Base-by-base conservation (phyloP, 2,329 filamentous ascomycete genomes). In the Penicillium vulpinum region DNA sequence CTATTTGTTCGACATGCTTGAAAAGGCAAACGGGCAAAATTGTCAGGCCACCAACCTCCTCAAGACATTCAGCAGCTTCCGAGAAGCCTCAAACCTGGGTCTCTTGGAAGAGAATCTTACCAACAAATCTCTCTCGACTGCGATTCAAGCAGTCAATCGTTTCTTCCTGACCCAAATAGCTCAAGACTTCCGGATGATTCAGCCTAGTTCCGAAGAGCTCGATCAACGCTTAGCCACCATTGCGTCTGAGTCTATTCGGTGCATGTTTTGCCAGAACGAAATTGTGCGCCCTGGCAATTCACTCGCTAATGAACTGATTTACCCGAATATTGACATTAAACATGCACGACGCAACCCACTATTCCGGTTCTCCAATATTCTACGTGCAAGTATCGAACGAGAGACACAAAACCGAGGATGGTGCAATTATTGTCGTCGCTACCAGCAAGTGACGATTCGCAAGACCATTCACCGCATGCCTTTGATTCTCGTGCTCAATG, bases 11-110 rank as follows among this genome's bases (percentile, higher is more conserved):
- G 95, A 99, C 70, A 99, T 99, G 94, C 83, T 99, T 24, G 90
- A 97, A 67, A 99, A 97, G 72, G 94, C 94, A 2, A 89, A 89
- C 61, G 93, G 92, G 0, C 89, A 92, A 55, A 96, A 95, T 58
- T 99, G 94, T 65, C 94, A 99, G 71, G 94, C 94, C 15, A 96
- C 93, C 0, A 99, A 99, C 70, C 84, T 99, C 61, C 79, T 97
- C 31, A 96, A 94, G 73, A 90, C 92, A 0, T 87, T 99, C 56
- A 92, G 90, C 71, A 88, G 87, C 62, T 88, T 92, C 60, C 87
- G 90, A 2, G 90, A 92, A 78, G 88, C 90, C 44, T 85, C 85
- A 0, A 89, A 86, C 21, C 77, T 96, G 26, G 90, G 91, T 2
- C 80, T 99, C 5, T 80, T 97, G 0, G 94, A 99, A 72, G 92